phyloP scores from a whole-genome alignment of 1,284 basidiomycete species.

The Leccinum solheimii region DNA sequence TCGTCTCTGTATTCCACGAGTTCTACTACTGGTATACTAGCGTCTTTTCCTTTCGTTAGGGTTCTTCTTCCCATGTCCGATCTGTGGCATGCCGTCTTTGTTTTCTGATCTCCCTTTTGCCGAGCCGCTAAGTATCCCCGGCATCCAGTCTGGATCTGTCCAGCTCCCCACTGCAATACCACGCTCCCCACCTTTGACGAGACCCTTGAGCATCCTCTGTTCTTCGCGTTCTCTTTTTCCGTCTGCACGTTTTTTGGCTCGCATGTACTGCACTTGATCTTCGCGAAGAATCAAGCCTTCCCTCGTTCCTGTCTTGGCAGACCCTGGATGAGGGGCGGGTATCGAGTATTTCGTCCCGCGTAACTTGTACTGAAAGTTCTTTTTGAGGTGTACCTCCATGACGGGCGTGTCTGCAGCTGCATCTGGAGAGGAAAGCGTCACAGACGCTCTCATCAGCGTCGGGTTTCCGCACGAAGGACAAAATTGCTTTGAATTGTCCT shows the following conservation, averaged over 20 bases:
- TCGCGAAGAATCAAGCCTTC: constrained; percentile 86
- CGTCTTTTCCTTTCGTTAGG: constrained; percentile 75
- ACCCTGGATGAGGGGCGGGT: constrained; percentile 87
- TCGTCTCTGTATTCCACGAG: constrained; percentile 13
- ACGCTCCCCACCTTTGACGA: constrained; percentile 45
- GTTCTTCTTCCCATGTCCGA: constrained; percentile 85
- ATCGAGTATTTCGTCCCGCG: constrained; percentile 95
- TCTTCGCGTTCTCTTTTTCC: constrained; percentile 78
- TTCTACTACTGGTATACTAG: constrained; percentile 34
- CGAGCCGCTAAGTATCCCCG: constrained; percentile 78
- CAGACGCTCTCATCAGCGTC: constrained; percentile 88
- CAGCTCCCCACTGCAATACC: constrained; percentile 68
- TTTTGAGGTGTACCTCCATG: constrained; percentile 87
- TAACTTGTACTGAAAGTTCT: constrained; percentile 92
- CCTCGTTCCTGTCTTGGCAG: constrained; percentile 79
- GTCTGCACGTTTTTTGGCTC: constrained; percentile 76
- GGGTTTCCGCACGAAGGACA: constrained; percentile 97
- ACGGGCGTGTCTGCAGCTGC: constrained; percentile 59
- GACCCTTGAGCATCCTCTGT: constrained; percentile 65
- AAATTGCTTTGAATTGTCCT: constrained; percentile 93
- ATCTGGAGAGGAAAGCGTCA: constrained; percentile 74
- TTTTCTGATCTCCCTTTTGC: constrained; percentile 74
- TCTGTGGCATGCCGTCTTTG: constrained; percentile 68
- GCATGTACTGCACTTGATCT: constrained; percentile 85
- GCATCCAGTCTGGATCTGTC: constrained; percentile 97